These are phyloP conservation scores for Neurospora terricola DNA, from an alignment of 495 filamentous ascomycete species.

Conservation along the genomic window DNA sequence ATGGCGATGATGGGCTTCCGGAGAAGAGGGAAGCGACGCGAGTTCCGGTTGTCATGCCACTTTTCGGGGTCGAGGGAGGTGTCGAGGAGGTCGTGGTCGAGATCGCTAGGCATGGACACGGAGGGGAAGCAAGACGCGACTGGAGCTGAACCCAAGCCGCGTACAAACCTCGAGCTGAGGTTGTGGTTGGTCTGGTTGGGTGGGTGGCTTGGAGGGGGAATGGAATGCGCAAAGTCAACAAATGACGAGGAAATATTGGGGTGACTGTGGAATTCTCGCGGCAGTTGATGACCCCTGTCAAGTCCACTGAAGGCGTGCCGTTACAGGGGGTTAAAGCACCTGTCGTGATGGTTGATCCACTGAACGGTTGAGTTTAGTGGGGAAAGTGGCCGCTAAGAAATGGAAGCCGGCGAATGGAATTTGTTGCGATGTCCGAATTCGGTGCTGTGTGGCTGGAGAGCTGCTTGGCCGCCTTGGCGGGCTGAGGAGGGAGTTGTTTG, in stretches of 20 bases:
- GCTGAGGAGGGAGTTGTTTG: background rate
- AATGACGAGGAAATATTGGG: background rate
- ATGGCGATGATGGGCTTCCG: background rate
- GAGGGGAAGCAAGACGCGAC: background rate
- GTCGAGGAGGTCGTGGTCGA: background rate
- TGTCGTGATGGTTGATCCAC: background rate
- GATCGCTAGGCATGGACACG: background rate
- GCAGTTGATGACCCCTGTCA: background rate
- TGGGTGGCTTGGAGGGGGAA: background rate
- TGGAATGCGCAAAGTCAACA: background rate
- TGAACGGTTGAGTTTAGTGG: background rate
- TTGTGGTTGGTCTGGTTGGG: background rate
- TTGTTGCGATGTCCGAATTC: background rate
- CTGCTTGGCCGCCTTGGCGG: background rate
- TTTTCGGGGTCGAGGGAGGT: background rate
- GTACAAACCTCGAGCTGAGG: background rate
- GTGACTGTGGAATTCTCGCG: background rate
- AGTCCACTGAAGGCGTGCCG: background rate
- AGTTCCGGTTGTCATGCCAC: background rate
- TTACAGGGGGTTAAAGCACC: background rate
- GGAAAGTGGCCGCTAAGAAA: background rate
- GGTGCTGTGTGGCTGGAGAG: background rate
- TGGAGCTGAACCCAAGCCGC: background rate
- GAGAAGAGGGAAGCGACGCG: background rate
- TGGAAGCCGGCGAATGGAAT: background rate